Evolutionary conservation across 2,329 filamentous ascomycete species (phyloP), one percentile per base, ranked within the genome.

Genomic region (Keithomyces neogunnii): DNA sequence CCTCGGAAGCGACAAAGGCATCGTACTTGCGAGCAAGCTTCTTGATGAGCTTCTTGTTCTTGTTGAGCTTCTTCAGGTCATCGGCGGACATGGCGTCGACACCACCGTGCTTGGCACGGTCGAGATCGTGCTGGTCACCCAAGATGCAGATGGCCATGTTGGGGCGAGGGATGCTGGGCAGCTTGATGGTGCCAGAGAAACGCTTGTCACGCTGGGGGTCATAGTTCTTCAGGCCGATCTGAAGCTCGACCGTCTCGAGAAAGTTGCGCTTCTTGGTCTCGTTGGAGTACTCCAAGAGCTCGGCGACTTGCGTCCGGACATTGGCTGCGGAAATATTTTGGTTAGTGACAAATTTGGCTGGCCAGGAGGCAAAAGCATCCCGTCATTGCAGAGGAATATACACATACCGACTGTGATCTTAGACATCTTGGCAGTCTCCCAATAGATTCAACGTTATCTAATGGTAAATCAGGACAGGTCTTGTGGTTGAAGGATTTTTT

Each of bases 11-110:
- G 72, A 99, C 78, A 80, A 99, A 99, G 66, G 93, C 93, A 77
- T 99, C 93, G 86, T 99, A 97, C 84, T 99, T 99, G 85, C 91
- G 90, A 60, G 93, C 93, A 63, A 99, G 88, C 88, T 99, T 99
- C 90, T 99, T 99, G 86, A 99, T 96, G 70, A 97, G 86, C 88
- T 99, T 99, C 89, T 99, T 97, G 89, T 99, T 99, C 89, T 99
- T 99, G 88, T 99, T 99, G 65, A 99, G 89, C 88, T 99, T 99
- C 89, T 99, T 99, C 79, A 99, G 80, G 77, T 99, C 93, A 69
- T 99, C 93, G 62, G 89, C 77, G 69, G 89, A 95, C 93, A 97
- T 97, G 79, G 92, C 90, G 72, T 99, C 93, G 65, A 97, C 84
- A 74, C 90, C 92, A 70, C 90, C 88, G 83, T 99, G 93, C 86